Base-by-base conservation (phyloP, 192 early-diverging fungal species). In the Entomortierella beljakovae region DNA sequence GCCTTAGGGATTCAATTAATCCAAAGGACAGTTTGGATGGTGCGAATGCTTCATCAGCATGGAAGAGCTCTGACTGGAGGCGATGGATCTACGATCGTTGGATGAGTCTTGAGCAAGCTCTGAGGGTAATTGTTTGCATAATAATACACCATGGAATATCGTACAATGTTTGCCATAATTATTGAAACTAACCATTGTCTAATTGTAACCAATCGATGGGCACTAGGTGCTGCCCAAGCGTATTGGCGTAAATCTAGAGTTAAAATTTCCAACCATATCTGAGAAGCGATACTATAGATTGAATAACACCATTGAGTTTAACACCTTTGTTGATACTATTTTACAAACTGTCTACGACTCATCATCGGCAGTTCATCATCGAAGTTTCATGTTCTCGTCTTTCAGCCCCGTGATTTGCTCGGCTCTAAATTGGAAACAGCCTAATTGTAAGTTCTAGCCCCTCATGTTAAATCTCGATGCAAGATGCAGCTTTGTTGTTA, bases 401-500 rank as follows among this genome's bases (percentile, higher is more conserved):
- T 95, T 95, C 82, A 98, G 95, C 77, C 93, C 96, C 13, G 80
- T 88, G 20, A 89, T 98, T 2, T 99, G 98, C 83, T 94, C 92
- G 16, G 91, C 95, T n/a, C 71, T 98, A 53, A 99, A 97, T 84
- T 98, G 98, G 98, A 99, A 99, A 82, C 98, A 99, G 68, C 97
- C 97, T 25, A 98, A 98, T 75, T 99, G 91, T 90, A 86, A 86
- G 86, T 81, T 38, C 15, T 16, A n/a, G 0, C 5, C 26, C 43
- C 48, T 25, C 33, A 63, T 1, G 31, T 32, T 9, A 35, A 1
- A 40, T 43, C 22, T 16, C 43, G 37, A 34, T 64, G 23, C 5
- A 26, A 18, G 2, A 20, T 40, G 40, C 50, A 32, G 20, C 15
- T 40, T 15, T n/a, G n/a, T n/a, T n/a, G n/a, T 22, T 26, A 10